Base-by-base conservation (phyloP, 208 protist species). In the Herpetomonas samuelpessoai region DNA sequence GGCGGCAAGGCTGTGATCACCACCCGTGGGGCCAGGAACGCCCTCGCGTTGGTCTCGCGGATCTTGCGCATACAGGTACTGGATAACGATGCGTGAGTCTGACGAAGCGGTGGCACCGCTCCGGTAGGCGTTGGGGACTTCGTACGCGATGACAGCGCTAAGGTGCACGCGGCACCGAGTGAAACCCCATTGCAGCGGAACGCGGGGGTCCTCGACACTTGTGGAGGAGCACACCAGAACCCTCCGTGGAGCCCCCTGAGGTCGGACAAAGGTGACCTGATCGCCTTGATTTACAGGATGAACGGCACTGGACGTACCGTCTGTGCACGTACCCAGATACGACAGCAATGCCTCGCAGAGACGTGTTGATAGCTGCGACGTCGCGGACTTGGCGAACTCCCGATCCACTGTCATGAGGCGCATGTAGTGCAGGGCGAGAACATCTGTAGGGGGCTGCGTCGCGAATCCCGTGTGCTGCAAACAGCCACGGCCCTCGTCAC, bases 121-220 rank as follows among this genome's bases (percentile, higher is more conserved):
- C 9, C 27, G 6, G 24, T 14, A 1, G 35, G n/a, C 10, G 1
- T 3, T 47, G n/a, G 50, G 48, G 10, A 47, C 50, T 51, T 74
- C 73, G 51, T 71, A 74, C 0, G 65, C 74, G 2, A 81, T 35
- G 47, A 64, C 67, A 9, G 74, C 74, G 1, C 62, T 63, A 21
- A 81, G 38, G 51, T 68, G 44, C 14, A 76, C 26, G 19, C 56
- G 48, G 24, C 62, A 52, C 2, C 68, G 59, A 19, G 53, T 30
- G 50, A 57, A 56, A 1, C 44, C 38, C 48, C 29, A 26, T 3
- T 51, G 51, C 1, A 49, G 30, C 19, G 57, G 47, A 6, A 47
- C 41, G 1, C 26, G 21, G 4, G 29, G 26, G 24, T 68, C 38
- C 10, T 50, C 27, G 1, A 67, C 60, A 44, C 73, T 79, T 16